Percentiles rank a stretch among this genome's conserved stretches.
These are phyloP conservation scores for Mortierella antarctica DNA, from an alignment of 192 early-diverging fungal genomes.

Conservation along the genomic window DNA sequence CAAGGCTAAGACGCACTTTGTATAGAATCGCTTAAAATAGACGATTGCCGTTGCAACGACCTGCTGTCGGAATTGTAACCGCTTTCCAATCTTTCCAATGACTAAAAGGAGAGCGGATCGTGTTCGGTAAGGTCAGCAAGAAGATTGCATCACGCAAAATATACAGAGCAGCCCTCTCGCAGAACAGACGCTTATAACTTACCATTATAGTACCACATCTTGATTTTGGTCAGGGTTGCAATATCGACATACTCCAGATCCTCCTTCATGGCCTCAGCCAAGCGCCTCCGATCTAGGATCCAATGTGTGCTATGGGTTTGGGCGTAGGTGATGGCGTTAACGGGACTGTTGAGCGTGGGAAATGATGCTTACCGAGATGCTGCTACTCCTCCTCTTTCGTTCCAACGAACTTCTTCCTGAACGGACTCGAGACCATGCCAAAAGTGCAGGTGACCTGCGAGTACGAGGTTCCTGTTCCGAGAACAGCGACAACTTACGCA, in stretches of 20 bases:
- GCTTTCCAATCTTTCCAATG: conserved; percentile 78
- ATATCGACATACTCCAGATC: conserved; percentile 67
- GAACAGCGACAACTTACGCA: conserved; percentile 51
- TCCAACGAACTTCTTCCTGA: too few relatives aligned
- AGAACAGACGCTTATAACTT: conserved; percentile 9
- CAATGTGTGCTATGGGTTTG: conserved; percentile 62
- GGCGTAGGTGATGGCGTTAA: not conserved
- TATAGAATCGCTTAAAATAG: conserved; percentile 93
- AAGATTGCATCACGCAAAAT: not conserved
- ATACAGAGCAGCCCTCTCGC: too few relatives aligned
- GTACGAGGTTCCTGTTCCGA: too few relatives aligned
- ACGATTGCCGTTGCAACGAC: conserved; percentile 86
- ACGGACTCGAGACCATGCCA: too few relatives aligned
- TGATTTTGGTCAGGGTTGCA: conserved; percentile 65
- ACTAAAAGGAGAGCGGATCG: conserved; percentile 58
- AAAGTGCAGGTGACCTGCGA: too few relatives aligned
- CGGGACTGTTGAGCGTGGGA: not conserved
- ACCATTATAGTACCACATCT: conserved; percentile 75
- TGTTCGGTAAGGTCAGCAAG: not conserved
- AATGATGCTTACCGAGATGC: too few relatives aligned
- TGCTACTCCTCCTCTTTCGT: too few relatives aligned
- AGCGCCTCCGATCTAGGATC: conserved; percentile 64
- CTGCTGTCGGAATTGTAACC: conserved; percentile 79
- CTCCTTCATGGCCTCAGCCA: conserved; percentile 61
- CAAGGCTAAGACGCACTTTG: conserved; percentile 63